Conservation (phyloP, 2,329 filamentous ascomycete species). For the Decorospora gaudefroyi region DNA sequence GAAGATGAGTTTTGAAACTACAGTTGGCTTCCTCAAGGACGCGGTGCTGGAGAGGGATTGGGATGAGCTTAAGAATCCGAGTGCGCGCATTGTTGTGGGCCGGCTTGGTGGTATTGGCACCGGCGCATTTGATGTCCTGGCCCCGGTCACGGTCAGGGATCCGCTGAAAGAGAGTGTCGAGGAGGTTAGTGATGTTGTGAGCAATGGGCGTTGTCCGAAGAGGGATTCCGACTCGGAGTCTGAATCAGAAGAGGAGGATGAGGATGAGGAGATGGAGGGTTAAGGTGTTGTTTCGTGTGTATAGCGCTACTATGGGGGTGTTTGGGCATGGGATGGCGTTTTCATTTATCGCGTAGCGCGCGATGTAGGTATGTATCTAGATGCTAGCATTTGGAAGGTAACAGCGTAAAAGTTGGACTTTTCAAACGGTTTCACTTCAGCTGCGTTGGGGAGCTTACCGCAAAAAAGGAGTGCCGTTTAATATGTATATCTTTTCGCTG, state of each 20-base stretch:
- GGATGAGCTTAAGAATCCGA: constrained; percentile 85
- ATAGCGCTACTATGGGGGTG: too few species aligned
- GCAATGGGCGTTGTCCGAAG: constrained; percentile 13
- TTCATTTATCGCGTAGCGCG: too few species aligned
- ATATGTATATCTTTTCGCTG: too few species aligned
- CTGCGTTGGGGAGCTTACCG: too few species aligned
- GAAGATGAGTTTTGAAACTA: constrained; percentile 99
- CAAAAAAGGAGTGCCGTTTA: too few species aligned
- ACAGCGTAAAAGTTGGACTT: too few species aligned
- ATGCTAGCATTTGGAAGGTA: too few species aligned
- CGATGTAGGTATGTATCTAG: too few species aligned
- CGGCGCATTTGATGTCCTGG: constrained; percentile 85
- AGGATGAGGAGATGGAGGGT: constrained; percentile 13
- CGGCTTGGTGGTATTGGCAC: constrained; percentile 82
- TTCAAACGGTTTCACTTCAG: too few species aligned
- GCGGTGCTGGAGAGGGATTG: constrained; percentile 87
- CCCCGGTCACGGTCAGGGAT: constrained; percentile 37
- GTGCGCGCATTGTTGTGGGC: constrained; percentile 85
- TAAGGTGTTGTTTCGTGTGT: too few species aligned
- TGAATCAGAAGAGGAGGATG: constrained; percentile 18
- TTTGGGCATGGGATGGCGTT: too few species aligned
- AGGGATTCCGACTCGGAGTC: constrained; percentile 16
- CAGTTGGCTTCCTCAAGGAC: constrained; percentile 88
- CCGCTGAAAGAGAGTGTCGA: constrained; percentile 28
- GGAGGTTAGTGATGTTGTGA: constrained; percentile 16